Conservation (phyloP, 805 yeast genomes). For the Yarrowia hollandica region DNA sequence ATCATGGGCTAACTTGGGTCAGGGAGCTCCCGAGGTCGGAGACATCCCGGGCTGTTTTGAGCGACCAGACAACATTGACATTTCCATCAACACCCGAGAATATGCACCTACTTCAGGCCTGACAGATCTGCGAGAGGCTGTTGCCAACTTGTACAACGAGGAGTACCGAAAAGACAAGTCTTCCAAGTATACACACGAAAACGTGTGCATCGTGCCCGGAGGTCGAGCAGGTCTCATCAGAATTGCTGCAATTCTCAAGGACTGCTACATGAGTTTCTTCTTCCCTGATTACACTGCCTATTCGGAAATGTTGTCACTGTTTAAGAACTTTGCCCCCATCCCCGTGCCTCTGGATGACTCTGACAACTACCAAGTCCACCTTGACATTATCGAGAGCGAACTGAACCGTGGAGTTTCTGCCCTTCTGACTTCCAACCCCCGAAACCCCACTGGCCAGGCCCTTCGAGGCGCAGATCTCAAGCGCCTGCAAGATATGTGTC, state of each 20-base stretch:
- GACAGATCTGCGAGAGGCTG: slow-evolving; percentile 55
- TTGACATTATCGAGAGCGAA: slow-evolving; percentile 54
- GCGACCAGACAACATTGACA: slow-evolving; percentile 51
- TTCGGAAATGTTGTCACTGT: slow-evolving; percentile 62
- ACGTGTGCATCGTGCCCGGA: slow-evolving; percentile 64
- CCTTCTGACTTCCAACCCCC: slow-evolving; percentile 53
- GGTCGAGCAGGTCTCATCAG: slow-evolving; percentile 64
- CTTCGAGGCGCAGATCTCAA: slow-evolving; percentile 51
- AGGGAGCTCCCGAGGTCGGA: slow-evolving; percentile 66
- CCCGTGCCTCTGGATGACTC: slow-evolving; percentile 61
- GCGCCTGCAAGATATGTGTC: slow-evolving; percentile 54
- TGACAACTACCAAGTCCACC: slow-evolving; percentile 57
- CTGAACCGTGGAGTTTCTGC: slow-evolving; percentile 60
- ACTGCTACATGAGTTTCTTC: slow-evolving; percentile 60
- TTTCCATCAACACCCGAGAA: slow-evolving; percentile 53
- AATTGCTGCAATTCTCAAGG: slow-evolving; percentile 59
- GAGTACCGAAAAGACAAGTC: slow-evolving; percentile 51
- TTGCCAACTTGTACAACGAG: slow-evolving; percentile 57
- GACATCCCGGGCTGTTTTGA: slow-evolving; percentile 59
- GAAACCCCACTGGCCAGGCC: slow-evolving; percentile 62
- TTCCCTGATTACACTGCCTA: slow-evolving; percentile 66
- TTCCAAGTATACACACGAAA: slow-evolving; percentile 58
- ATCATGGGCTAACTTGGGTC: slow-evolving; percentile 61
- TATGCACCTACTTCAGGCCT: slow-evolving; percentile 64
- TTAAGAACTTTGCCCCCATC: slow-evolving; percentile 56